Conservation (phyloP, 768 basidiomycete species). For the Rhodotorula babjevae region DNA sequence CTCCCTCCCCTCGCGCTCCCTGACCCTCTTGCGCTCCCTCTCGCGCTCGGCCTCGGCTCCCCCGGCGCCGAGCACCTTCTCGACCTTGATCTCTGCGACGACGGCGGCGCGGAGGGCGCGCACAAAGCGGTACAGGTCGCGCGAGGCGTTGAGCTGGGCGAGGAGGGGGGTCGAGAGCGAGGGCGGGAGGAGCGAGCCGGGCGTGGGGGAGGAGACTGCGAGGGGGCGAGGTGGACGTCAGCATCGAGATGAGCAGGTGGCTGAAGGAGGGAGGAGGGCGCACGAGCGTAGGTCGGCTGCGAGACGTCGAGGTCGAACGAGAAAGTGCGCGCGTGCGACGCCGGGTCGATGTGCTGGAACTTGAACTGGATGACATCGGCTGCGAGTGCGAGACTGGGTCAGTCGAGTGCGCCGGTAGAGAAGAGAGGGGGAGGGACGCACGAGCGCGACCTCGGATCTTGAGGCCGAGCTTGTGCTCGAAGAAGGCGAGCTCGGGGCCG, state of each 20-base stretch:
- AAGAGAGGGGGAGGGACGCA: neutral
- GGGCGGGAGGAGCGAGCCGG: constrained; percentile 19
- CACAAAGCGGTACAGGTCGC: constrained; percentile 30
- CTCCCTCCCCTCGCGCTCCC: constrained; percentile 4
- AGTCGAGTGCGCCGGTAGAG: neutral
- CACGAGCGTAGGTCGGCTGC: constrained; percentile 4
- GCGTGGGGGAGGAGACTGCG: constrained; percentile 16
- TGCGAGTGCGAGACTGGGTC: neutral
- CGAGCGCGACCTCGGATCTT: constrained; percentile 29
- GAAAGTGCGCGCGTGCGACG: constrained; percentile 25
- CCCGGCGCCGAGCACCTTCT: constrained; percentile 5
- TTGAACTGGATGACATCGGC: constrained; percentile 35
- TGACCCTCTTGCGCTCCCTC: constrained; percentile 8
- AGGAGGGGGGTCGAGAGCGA: neutral
- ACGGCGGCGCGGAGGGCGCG: constrained; percentile 16
- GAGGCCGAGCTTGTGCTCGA: constrained; percentile 32
- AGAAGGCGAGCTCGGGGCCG: constrained; percentile 29
- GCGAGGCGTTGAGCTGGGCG: constrained; percentile 3
- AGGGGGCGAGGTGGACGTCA: neutral
- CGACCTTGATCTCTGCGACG: constrained; percentile 19
- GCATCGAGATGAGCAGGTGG: too few relatives aligned
- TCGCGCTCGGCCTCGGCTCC: neutral
- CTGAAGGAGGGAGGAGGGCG: neutral
- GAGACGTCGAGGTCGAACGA: constrained; percentile 37
- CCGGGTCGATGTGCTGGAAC: constrained; percentile 31